Conservation (phyloP, 768 basidiomycete genomes). For the Suillus paluster region DNA sequence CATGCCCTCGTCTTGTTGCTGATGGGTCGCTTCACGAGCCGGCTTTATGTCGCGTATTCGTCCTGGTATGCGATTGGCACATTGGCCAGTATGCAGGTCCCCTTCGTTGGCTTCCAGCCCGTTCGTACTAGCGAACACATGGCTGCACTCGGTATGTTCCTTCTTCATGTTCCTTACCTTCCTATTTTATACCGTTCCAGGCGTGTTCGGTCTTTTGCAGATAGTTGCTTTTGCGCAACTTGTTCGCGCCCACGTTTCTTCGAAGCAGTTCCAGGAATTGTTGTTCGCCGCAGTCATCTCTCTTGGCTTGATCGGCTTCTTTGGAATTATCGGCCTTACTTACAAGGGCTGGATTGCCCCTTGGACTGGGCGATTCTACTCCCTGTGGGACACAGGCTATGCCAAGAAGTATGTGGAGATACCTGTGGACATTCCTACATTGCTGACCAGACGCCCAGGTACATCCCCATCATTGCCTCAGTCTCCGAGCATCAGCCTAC, state of each 20-base stretch:
- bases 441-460: conserved; percentile 45
- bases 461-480: conserved; percentile 97
- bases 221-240: conserved; percentile 93
- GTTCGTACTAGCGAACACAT: conserved; percentile 97
- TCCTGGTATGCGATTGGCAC: conserved; percentile 99
- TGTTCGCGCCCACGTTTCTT: conserved; percentile 86
- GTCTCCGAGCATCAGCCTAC: conserved; percentile 99
- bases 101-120: conserved; percentile 99
- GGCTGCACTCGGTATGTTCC: conserved; percentile 82
- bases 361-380: conserved; percentile 99
- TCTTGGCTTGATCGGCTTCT: conserved; percentile 71
- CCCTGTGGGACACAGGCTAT: conserved; percentile 98
- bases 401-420: conserved; percentile 80
- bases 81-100: conserved; percentile 97
- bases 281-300: conserved; percentile 71
- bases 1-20: conserved; percentile 93
- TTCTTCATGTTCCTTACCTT: conserved; percentile 13
- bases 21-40: conserved; percentile 93
- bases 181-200: conserved; percentile 40
- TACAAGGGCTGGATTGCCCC: conserved; percentile 96
- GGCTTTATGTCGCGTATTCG: conserved; percentile 94
- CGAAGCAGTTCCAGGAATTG: conserved; percentile 89
- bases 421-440: conserved; percentile 9
- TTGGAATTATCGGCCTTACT: conserved; percentile 79
- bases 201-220: conserved; percentile 95